A percentile compares a stretch with the other conserved stretches of the same genome.
Evolutionary conservation across 192 early-diverging fungal species (phyloP).

Genomic region (Piromyces sp.): DNA sequence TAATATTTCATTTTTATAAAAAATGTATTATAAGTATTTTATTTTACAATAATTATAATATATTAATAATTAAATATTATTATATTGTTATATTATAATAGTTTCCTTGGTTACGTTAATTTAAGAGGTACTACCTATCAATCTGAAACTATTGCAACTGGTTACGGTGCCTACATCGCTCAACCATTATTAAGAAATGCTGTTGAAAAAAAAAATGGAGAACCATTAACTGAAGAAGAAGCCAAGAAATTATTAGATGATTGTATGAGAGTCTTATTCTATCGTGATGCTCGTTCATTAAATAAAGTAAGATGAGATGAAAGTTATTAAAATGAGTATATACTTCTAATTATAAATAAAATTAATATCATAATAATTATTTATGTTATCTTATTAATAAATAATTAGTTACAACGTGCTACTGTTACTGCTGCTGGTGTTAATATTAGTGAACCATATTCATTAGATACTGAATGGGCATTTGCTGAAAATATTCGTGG

Average conservation of each 20-base stretch:
- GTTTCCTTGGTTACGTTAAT: slow-evolving; percentile 83
- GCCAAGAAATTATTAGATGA: slow-evolving; percentile 69
- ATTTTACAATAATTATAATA: too few species aligned
- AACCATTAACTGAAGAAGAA: slow-evolving; percentile 70
- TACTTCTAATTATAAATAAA: too few species aligned
- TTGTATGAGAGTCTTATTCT: slow-evolving; percentile 81
- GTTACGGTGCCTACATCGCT: slow-evolving; percentile 77
- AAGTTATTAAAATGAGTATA: background rate
- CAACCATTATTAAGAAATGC: slow-evolving; percentile 82
- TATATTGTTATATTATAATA: slow-evolving; percentile 14
- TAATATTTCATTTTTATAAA: too few species aligned
- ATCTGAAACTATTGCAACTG: slow-evolving; percentile 77
- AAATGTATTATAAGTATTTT: too few species aligned
- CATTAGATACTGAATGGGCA: slow-evolving; percentile 73
- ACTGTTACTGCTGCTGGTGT: slow-evolving; percentile 71
- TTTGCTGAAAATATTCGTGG: slow-evolving; percentile 66
- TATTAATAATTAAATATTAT: too few species aligned
- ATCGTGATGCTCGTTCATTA: slow-evolving; percentile 80
- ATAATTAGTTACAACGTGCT: slow-evolving; percentile 65
- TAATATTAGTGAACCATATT: slow-evolving; percentile 72
- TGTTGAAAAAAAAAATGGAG: slow-evolving; percentile 66
- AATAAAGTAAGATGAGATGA: slow-evolving; percentile 59
- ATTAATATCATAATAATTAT: too few species aligned
- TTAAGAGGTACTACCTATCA: slow-evolving; percentile 87
- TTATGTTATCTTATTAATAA: background rate